Evolutionary conservation across 2,329 filamentous ascomycete genomes (phyloP), one percentile per base, ranked within the genome.

Genomic region (Ilyonectria robusta): DNA sequence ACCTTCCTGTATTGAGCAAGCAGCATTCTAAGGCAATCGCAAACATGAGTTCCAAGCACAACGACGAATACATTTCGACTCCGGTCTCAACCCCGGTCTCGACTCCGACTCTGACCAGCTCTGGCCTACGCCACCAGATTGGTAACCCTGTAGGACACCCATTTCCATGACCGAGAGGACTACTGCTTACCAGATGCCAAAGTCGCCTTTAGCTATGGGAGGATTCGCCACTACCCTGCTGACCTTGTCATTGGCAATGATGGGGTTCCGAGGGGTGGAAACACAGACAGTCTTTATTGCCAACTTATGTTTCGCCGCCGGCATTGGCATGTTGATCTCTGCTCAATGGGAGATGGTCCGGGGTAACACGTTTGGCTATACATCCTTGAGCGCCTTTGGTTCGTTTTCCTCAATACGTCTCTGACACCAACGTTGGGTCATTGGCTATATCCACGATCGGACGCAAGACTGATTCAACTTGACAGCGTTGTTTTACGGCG

Each of bases 261-360:
- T 88, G 85, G 86, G 86, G 72, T 88, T 82, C 79, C 80, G 87
- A 42, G 85, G 84, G 9, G 81, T 89, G 0, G 83, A 81, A 0
- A 84, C 80, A 2, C 82, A 81, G 1, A 88, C 87, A 59, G 84
- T 85, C 2, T 88, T 84, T 69, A 81, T 89, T 40, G 86, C 81
- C 4, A 86, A 88, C 67, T 86, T 88, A 77, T 88, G 87, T 78
- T 87, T 87, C 66, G 70, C 79, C 19, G 78, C 80, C 9, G 85
- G 83, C 0, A 81, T 88, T 57, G 86, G 86, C 0, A 81, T 89
- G 67, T 78, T 89, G 0, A 78, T 89, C 1, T 84, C 85, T 0
- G 87, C 87, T 6, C 86, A 88, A 70, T 89, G 86, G 86, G 86
- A 88, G 71, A 74, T 88, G 0, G 82, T 84, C 0, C 77, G 83